Conservation (phyloP, 495 filamentous ascomycete genomes). For the Aspergillus baeticus region DNA sequence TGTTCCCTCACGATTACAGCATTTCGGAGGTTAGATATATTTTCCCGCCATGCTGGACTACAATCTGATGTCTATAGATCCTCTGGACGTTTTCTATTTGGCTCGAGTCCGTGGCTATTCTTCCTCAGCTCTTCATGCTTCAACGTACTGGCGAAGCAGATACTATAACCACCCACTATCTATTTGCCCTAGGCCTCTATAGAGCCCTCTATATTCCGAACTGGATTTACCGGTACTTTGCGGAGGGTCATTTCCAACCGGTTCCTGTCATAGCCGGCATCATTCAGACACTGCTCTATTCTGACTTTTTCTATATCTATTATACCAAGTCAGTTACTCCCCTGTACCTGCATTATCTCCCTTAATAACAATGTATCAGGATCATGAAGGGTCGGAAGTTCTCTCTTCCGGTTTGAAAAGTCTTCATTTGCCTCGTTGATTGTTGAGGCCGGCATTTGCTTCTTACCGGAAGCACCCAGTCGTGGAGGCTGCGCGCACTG, state of each 20-base stretch:
- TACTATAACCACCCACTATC: conserved; percentile 96
- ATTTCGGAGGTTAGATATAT: conserved; percentile 51
- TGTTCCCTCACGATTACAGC: conserved; percentile 82
- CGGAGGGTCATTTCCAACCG: conserved; percentile 72
- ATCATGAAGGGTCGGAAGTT: conserved; percentile 88
- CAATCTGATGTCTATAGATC: conserved; percentile 54
- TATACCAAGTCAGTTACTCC: conserved; percentile 75
- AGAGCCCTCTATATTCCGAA: conserved; percentile 96
- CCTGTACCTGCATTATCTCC: neutral
- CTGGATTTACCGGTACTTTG: conserved; percentile 88
- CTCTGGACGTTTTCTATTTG: conserved; percentile 97
- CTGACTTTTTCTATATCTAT: conserved; percentile 99
- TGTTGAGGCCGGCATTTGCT: neutral
- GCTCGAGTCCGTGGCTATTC: conserved; percentile 93
- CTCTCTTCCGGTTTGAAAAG: conserved; percentile 70
- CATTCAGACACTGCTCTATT: conserved; percentile 91
- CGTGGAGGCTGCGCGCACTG: neutral
- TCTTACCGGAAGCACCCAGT: neutral
- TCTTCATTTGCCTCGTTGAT: neutral
- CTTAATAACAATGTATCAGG: conserved; percentile 34
- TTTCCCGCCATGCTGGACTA: neutral
- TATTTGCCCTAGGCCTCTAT: conserved; percentile 93
- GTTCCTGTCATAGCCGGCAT: conserved; percentile 85
- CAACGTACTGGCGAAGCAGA: conserved; percentile 97
- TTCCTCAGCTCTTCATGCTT: conserved; percentile 96